Evolutionary conservation across 345 rosid species (phyloP).

Genomic region (Kandelia obovata): DNA sequence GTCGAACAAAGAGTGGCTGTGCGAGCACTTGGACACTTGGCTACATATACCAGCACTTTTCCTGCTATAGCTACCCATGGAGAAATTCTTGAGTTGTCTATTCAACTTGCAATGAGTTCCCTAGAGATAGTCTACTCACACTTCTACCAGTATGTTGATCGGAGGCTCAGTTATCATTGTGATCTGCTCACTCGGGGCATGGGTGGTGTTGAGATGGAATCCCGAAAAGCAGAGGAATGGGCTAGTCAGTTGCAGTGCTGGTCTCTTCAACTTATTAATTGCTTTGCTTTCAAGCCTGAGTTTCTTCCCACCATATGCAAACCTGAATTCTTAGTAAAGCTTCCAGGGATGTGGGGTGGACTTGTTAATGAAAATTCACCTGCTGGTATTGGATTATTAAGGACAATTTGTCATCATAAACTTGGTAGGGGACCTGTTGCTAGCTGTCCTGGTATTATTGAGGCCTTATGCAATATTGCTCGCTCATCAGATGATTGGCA

Average conservation of each 20-base stretch:
- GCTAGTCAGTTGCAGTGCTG: conserved; percentile 97
- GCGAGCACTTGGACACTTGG: conserved; percentile 92
- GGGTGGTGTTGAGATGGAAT: conserved; percentile 99
- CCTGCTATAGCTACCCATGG: conserved; percentile 70
- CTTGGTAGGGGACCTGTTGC: conserved; percentile 91
- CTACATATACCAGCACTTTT: conserved; percentile 84
- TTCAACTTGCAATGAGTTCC: conserved; percentile 89
- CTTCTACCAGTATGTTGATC: conserved; percentile 80
- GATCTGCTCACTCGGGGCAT: conserved; percentile 98
- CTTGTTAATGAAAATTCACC: conserved; percentile 98
- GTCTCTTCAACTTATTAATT: conserved; percentile 99
- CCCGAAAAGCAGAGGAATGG: conserved; percentile 99
- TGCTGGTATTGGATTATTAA: conserved; percentile 90
- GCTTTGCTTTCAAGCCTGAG: conserved; percentile 97
- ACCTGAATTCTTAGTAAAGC: conserved; percentile 80
- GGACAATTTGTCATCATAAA: conserved; percentile 96
- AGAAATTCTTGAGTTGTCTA: conserved; percentile 88
- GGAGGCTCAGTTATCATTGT: conserved; percentile 85
- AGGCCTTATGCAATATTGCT: conserved; percentile 87
- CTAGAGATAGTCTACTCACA: conserved; percentile 94
- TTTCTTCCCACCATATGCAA: conserved; percentile 88
- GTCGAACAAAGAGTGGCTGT: conserved; percentile 98
- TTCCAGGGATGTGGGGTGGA: conserved; percentile 99
- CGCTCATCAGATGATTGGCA: conserved; percentile 99
- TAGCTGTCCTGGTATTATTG: conserved; percentile 75